Base-by-base conservation (phyloP, 129 eudicot genomes). In the Escallonia herrerae region DNA sequence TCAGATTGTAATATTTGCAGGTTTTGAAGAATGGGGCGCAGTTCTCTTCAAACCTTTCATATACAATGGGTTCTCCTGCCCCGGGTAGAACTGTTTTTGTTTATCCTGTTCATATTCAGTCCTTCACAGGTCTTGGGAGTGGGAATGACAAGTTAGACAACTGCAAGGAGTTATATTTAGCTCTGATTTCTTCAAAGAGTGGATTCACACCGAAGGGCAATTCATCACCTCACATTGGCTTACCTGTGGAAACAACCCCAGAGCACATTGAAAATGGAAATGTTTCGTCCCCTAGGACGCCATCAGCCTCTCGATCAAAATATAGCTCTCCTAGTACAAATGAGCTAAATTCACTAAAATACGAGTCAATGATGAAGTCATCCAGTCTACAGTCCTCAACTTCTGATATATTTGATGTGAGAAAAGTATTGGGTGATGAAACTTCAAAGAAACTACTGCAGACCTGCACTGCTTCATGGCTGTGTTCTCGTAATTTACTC, bases 231-330 rank as follows among this genome's bases (percentile, higher is more conserved):
- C 66, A 50, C 5, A 6, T n/a, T 41, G 69, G 67, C 40, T 63
- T 45, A 65, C 59, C 58, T 52, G 5, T 72, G 2, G 76, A 63
- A 58, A 66, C 7, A 10, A 54, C 71, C 45, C 45, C 64, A n/a
- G 65, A 44, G 66, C 76, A 37, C 43, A 50, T 7, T 69, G 86
- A 73, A 70, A 85, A 71, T 63, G 82, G 73, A 43, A 64, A 43
- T 8, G 60, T 70, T 74, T 81, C 84, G 53, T 94, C 99, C 48
- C 99, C 97, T 22, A 77, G 48, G 74, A 89, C 95, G 56, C 99
- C 99, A 66, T 60, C 75, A 1, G 4, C 63, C 15, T 62, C 86
- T 56, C 75, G 60, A 45, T 77, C 95, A 48, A 83, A 63, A 53
- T 48, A 58, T 40, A 69, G 80, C 60, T 93, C 89, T 72, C 89